These are phyloP conservation scores for Wallemia mellicola DNA, from an alignment of 1,284 basidiomycete species.

Conservation along the genomic window DNA sequence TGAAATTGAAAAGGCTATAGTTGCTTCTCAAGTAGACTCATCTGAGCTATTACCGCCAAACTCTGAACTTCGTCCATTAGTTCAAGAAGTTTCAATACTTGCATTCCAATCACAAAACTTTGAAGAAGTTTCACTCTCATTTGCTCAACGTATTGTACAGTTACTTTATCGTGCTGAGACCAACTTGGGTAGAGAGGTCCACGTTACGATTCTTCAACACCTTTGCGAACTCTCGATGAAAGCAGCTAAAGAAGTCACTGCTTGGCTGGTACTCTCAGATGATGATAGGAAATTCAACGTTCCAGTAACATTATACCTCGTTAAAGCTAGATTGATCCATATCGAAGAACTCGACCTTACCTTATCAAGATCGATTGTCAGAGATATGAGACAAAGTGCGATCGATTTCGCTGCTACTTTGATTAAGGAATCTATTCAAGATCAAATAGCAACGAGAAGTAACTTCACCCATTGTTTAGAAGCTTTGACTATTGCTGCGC, in stretches of 20 bases:
- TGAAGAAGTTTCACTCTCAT: conserved; percentile 57
- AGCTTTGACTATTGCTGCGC: conserved; percentile 28
- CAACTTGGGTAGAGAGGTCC: conserved; percentile 63
- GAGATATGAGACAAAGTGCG: conserved; percentile 43
- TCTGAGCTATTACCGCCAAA: conserved; percentile 40
- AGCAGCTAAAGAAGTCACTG: conserved; percentile 84
- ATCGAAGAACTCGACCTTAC: conserved; percentile 61
- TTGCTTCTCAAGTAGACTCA: conserved; percentile 23
- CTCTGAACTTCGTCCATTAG: conserved; percentile 55
- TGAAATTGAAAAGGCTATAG: conserved; percentile 48
- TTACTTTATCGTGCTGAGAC: conserved; percentile 55
- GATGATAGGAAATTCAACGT: conserved; percentile 95
- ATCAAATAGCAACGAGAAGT: conserved; percentile 41
- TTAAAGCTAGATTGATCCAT: conserved; percentile 54
- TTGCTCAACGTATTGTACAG: conserved; percentile 82
- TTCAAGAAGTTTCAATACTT: conserved; percentile 49
- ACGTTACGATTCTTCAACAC: conserved; percentile 59
- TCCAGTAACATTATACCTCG: conserved; percentile 62
- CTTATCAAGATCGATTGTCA: conserved; percentile 49
- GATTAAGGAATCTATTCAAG: conserved; percentile 53
- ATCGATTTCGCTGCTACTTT: conserved; percentile 58
- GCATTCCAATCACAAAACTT: conserved; percentile 46
- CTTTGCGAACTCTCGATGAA: conserved; percentile 69
- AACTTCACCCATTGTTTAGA: conserved; percentile 62
- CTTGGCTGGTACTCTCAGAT: conserved; percentile 87